Conservation (phyloP, 2,329 filamentous ascomycete genomes). For the Periconia sp. region DNA sequence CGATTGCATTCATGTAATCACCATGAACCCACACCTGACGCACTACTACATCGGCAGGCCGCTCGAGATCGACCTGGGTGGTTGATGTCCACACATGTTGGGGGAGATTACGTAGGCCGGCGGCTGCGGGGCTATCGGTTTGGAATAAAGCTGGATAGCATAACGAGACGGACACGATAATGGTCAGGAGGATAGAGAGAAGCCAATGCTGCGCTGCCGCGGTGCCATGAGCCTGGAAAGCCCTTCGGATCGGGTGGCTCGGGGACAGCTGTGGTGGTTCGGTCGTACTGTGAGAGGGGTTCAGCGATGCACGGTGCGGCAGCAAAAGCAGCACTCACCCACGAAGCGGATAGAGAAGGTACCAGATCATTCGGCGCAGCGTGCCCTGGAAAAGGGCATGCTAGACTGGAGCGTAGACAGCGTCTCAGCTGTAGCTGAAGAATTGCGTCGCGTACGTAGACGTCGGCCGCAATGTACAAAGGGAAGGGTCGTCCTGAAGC, state of each 20-base stretch:
- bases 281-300: conserved; percentile 67
- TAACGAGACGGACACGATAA: conserved; percentile 71
- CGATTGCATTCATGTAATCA: conserved; percentile 77
- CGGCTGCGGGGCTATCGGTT: conserved; percentile 73
- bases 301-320: conserved; percentile 21
- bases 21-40: conserved; percentile 83
- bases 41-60: conserved; percentile 73
- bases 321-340: conserved; percentile 61
- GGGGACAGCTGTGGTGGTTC: conserved; percentile 71
- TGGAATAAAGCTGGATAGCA: conserved; percentile 79
- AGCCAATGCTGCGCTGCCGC: conserved; percentile 76
- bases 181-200: conserved; percentile 75
- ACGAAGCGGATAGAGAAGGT: conserved; percentile 76
- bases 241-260: conserved; percentile 68
- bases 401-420: conserved; percentile 3
- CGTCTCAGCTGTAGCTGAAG: conserved; percentile 22
- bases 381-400: conserved; percentile 30
- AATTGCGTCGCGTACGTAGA: conserved; percentile 31
- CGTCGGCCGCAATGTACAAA: conserved; percentile 25
- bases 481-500: conserved; percentile 24
- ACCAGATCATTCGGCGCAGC: conserved; percentile 69
- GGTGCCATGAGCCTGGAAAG: conserved; percentile 72
- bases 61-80: conserved; percentile 63
- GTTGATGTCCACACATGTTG: conserved; percentile 84
- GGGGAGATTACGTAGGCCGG: conserved; percentile 73